Conservation (phyloP, 257 asterid genomes). For the Striga asiatica region DNA sequence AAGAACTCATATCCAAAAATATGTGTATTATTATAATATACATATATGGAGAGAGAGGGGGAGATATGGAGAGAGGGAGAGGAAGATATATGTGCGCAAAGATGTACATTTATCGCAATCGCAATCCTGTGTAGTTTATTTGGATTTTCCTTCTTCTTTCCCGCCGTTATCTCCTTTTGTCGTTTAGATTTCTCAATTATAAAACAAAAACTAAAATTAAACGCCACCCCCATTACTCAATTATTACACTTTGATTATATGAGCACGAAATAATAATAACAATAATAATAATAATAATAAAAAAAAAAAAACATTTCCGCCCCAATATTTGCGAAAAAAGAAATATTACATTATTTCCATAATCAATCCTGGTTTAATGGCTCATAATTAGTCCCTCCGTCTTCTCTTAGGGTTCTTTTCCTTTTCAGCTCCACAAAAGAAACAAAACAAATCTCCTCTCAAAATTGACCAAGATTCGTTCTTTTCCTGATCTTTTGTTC, state of each 20-base stretch:
- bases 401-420: conserved; percentile 25
- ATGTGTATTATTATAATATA: too few species aligned
- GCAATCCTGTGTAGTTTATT: neutral
- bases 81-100: neutral
- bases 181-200: conserved; percentile 16
- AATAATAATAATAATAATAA: too few species aligned
- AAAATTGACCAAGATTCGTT: neutral
- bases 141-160: neutral
- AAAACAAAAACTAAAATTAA: too few species aligned
- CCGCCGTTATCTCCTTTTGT: conserved; percentile 6
- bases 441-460: neutral
- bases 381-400: conserved; percentile 10
- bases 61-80: neutral
- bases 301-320: neutral
- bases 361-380: conserved; percentile 7
- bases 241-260: neutral
- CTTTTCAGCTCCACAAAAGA: neutral
- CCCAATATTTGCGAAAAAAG: too few species aligned
- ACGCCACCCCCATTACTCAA: too few species aligned
- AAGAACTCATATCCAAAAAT: conserved; percentile 5
- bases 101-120: neutral
- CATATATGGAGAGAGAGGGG: neutral
- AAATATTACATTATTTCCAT: too few species aligned
- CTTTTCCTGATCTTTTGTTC: neutral
- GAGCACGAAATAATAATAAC: neutral